Evolutionary conservation across 192 early-diverging fungal genomes (phyloP).

Genomic region (Gaertneriomyces semiglobifer): DNA sequence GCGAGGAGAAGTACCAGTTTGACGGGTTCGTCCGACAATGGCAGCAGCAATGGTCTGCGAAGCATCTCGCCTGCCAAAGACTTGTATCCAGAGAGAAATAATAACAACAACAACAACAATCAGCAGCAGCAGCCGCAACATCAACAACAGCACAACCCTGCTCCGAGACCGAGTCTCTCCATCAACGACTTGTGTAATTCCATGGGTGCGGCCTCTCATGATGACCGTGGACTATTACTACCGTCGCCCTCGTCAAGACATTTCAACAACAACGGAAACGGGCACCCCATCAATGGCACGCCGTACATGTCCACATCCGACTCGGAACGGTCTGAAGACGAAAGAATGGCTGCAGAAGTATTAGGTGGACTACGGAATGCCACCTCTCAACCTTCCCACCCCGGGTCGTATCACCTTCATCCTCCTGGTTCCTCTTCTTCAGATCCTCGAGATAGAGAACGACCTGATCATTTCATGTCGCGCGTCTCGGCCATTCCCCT

Average conservation of each 20-base stretch:
- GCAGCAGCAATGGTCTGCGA: too few species aligned
- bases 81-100: too few species aligned
- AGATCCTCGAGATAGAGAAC: background rate
- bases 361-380: conserved; percentile 33
- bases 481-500: conserved; percentile 76
- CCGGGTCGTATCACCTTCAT: background rate
- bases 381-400: background rate
- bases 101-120: too few species aligned
- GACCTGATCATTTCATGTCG: conserved; percentile 59
- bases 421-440: background rate
- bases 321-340: conserved; percentile 9
- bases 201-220: conserved; percentile 8
- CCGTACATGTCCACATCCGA: conserved; percentile 6
- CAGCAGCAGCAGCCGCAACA: too few species aligned
- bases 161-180: conserved; percentile 17
- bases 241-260: background rate
- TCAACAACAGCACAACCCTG: too few species aligned
- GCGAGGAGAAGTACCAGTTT: too few species aligned
- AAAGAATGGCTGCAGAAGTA: conserved; percentile 43
- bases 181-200: conserved; percentile 27
- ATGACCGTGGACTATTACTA: conserved; percentile 2
- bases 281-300: conserved; percentile 4
- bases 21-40: too few species aligned
- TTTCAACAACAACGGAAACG: background rate
- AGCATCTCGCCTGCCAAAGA: too few species aligned